Conservation (phyloP, 371 early-diverging fungal genomes). For the Basidiobolus meristosporus region DNA sequence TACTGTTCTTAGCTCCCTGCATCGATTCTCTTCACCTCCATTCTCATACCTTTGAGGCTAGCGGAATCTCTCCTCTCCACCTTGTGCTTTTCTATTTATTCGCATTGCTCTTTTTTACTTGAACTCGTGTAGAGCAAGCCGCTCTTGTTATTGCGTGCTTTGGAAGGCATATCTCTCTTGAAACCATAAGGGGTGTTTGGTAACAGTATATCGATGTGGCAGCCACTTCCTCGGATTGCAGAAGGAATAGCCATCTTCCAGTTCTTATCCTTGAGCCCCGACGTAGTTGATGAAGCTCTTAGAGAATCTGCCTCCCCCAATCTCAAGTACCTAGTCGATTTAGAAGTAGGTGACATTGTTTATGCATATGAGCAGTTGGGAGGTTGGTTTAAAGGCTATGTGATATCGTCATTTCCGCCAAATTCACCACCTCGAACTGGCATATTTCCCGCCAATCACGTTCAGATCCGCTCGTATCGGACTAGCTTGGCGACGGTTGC, state of each 20-base stretch:
- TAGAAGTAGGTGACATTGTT: constrained; percentile 33
- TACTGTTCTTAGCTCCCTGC: too few species aligned
- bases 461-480: constrained; percentile 27
- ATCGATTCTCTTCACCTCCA: too few species aligned
- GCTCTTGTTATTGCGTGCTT: too few species aligned
- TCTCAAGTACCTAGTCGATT: constrained; percentile 9
- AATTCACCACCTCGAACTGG: constrained; percentile 26
- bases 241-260: constrained; percentile 24
- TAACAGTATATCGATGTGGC: constrained; percentile 12
- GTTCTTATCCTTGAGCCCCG: constrained; percentile 10
- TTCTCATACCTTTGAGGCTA: too few species aligned
- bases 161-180: too few species aligned
- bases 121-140: too few species aligned
- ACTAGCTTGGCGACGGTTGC: constrained; percentile 7
- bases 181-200: too few species aligned
- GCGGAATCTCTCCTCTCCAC: too few species aligned
- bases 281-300: constrained; percentile 4
- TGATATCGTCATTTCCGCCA: constrained; percentile 19
- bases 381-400: constrained; percentile 47
- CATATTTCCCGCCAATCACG: constrained; percentile 34
- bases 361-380: constrained; percentile 27
- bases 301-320: constrained; percentile 9
- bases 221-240: constrained; percentile 24
- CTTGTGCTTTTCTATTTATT: too few species aligned
- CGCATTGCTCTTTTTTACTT: too few species aligned